Evolutionary conservation across 2,329 filamentous ascomycete species (phyloP).

Genomic region (Monosporascus sp.): DNA sequence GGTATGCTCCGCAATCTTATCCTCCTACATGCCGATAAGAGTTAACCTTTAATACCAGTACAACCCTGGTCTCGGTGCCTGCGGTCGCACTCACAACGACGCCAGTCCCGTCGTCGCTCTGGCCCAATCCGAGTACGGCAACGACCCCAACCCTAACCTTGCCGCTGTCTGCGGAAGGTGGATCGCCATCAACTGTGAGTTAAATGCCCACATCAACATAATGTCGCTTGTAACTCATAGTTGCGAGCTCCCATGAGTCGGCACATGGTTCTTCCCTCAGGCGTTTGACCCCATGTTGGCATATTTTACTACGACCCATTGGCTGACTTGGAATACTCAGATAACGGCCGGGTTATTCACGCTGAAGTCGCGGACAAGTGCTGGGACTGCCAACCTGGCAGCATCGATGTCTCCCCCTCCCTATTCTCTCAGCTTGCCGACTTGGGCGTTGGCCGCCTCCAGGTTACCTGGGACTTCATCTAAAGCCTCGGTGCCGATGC

Average conservation of each 20-base stretch:
- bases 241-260: too few relatives aligned
- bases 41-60: conserved; percentile 9
- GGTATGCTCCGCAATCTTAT: too few relatives aligned
- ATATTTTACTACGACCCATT: not conserved
- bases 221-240: not conserved
- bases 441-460: conserved; percentile 18
- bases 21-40: too few relatives aligned
- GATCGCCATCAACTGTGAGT: conserved; percentile 17
- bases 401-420: conserved; percentile 27
- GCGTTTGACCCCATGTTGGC: too few relatives aligned
- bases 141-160: conserved; percentile 14
- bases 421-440: conserved; percentile 22
- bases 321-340: not conserved
- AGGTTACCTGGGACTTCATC: conserved; percentile 17
- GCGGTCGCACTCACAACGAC: conserved; percentile 18
- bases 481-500: not conserved
- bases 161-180: conserved; percentile 24
- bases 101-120: conserved; percentile 22
- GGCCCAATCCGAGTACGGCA: conserved; percentile 17
- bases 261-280: too few relatives aligned
- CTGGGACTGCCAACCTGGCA: conserved; percentile 16
- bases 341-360: conserved; percentile 15
- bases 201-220: not conserved
- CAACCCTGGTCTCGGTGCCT: conserved; percentile 22
- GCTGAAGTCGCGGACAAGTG: conserved; percentile 29